Evolutionary conservation across 805 yeast genomes (phyloP).

Genomic region (Myxozyma neotropica): DNA sequence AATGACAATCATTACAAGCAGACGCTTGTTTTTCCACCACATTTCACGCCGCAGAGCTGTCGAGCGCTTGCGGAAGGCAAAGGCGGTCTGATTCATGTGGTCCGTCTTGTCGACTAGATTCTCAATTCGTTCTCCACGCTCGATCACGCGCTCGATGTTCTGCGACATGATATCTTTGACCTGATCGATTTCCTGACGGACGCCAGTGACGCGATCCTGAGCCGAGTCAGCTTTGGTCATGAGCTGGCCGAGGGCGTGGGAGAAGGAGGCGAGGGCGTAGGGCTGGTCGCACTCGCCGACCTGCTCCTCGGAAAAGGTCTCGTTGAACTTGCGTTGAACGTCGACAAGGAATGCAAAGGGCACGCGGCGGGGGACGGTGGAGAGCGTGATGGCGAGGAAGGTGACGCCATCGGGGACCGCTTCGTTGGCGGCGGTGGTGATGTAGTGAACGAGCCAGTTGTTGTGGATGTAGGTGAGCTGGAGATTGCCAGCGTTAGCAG

Average conservation of each 20-base stretch:
- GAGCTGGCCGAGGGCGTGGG: constrained; percentile 25
- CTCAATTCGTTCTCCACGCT: constrained; percentile 76
- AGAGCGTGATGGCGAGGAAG: constrained; percentile 37
- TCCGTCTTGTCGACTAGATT: constrained; percentile 78
- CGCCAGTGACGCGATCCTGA: constrained; percentile 34
- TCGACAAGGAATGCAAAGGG: constrained; percentile 36
- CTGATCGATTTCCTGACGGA: constrained; percentile 57
- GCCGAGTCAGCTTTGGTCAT: constrained; percentile 25
- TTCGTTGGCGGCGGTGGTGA: constrained; percentile 36
- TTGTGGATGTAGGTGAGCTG: constrained; percentile 41
- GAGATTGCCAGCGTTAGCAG: no score
- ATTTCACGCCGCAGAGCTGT: constrained; percentile 61
- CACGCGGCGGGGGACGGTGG: constrained; percentile 36
- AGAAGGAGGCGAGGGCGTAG: constrained; percentile 27
- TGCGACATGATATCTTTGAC: constrained; percentile 71
- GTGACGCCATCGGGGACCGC: constrained; percentile 39
- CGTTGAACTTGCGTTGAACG: constrained; percentile 34
- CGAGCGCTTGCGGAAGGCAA: constrained; percentile 70
- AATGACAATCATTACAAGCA: constrained; percentile 24
- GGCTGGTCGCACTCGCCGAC: constrained; percentile 29
- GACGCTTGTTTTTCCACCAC: constrained; percentile 52
- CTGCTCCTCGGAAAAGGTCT: constrained; percentile 26
- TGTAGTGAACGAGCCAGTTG: constrained; percentile 40
- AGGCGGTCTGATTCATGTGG: constrained; percentile 64
- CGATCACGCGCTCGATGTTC: constrained; percentile 69